phyloP scores from a whole-genome alignment of 1,284 basidiomycete genomes.

The Ceratobasidium sp. region DNA sequence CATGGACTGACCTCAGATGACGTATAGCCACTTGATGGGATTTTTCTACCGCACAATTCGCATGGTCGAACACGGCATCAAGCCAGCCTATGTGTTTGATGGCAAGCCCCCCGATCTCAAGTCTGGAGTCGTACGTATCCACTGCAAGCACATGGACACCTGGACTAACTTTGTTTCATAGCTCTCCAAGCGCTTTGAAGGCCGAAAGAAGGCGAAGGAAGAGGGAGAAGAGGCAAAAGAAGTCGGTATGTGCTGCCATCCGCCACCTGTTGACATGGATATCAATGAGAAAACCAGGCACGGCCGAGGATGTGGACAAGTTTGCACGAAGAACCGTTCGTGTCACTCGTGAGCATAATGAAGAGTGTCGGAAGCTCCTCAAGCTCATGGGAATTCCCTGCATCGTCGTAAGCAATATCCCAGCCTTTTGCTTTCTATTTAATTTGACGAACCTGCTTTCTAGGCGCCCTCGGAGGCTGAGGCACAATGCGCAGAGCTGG shows the following conservation, averaged over 20 bases:
- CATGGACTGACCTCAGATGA: not conserved
- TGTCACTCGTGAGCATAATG: slow-evolving; percentile 95
- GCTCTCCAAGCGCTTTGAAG: slow-evolving; percentile 92
- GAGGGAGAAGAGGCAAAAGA: slow-evolving; percentile 97
- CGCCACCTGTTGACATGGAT: slow-evolving; percentile 24
- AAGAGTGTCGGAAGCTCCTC: slow-evolving; percentile 89
- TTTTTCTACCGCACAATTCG: slow-evolving; percentile 97
- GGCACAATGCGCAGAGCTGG: slow-evolving; percentile 97
- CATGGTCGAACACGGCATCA: slow-evolving; percentile 99
- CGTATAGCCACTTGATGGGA: slow-evolving; percentile 88
- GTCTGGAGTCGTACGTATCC: slow-evolving; percentile 83
- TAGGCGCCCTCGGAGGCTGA: slow-evolving; percentile 98
- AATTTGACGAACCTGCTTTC: not conserved
- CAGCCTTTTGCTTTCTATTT: not conserved
- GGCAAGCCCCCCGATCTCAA: slow-evolving; percentile 98
- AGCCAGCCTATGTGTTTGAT: slow-evolving; percentile 98
- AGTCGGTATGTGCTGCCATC: slow-evolving; percentile 59
- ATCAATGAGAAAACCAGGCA: slow-evolving; percentile 58
- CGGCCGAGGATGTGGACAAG: slow-evolving; percentile 90
- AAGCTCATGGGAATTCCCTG: slow-evolving; percentile 97
- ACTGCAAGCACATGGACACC: not conserved
- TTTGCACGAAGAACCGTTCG: slow-evolving; percentile 92
- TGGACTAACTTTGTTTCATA: slow-evolving; percentile 49
- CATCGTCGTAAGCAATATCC: slow-evolving; percentile 67
- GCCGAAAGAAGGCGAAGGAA: slow-evolving; percentile 90